A percentile compares a stretch with the other conserved stretches of the same genome.
phyloP scores from a whole-genome alignment of 495 filamentous ascomycete species.

The Xylaria intraflava region DNA sequence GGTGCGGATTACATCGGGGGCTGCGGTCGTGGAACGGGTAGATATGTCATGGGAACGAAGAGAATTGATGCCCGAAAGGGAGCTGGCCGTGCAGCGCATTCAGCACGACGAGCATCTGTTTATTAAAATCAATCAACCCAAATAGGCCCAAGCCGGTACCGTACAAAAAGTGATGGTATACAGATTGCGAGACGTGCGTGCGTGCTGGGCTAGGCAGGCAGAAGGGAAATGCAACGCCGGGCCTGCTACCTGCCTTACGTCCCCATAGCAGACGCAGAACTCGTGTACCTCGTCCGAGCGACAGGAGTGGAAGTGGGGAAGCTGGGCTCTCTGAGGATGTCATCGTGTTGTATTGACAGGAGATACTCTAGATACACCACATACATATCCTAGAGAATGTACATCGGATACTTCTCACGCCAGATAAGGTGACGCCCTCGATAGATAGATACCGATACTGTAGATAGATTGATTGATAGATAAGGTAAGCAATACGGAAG shows the following conservation, averaged over 20 bases:
- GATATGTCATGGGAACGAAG: conserved; percentile 10
- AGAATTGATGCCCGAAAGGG: conserved; percentile 10
- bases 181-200: neutral
- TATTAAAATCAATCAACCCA: neutral
- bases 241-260: neutral
- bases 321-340: too few relatives aligned
- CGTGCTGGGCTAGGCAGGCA: neutral
- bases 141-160: neutral
- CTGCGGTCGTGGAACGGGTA: conserved; percentile 4
- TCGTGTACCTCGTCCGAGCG: too few relatives aligned
- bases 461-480: too few relatives aligned
- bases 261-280: too few relatives aligned
- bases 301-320: too few relatives aligned
- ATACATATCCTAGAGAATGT: too few relatives aligned
- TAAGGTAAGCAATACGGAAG: neutral
- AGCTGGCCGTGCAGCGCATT: conserved; percentile 7
- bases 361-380: too few relatives aligned
- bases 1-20: conserved; percentile 5
- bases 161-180: neutral
- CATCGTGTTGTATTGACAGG: too few relatives aligned
- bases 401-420: too few relatives aligned
- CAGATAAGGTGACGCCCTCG: too few relatives aligned
- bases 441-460: too few relatives aligned
- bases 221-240: neutral
- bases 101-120: neutral